A percentile compares a stretch with the other conserved stretches of the same genome.
These are phyloP conservation scores for Cordyceps tenuipes DNA, from an alignment of 2,329 filamentous ascomycete genomes.

Conservation along the genomic window DNA sequence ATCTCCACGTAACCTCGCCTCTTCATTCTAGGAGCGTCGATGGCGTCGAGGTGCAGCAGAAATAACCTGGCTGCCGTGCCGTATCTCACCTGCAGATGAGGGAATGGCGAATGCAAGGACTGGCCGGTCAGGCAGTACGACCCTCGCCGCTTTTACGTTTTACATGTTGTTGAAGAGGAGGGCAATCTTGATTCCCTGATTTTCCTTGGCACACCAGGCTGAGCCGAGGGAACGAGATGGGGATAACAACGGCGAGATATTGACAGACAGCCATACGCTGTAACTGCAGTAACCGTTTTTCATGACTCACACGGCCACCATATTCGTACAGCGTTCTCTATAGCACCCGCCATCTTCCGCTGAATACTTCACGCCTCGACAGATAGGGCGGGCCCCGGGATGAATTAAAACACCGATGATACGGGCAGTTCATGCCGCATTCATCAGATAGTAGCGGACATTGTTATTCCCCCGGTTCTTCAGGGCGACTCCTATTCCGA, in stretches of 20 bases:
- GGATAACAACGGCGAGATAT: too few relatives aligned
- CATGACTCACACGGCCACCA: too few relatives aligned
- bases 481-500: not conserved
- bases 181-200: not conserved
- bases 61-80: too few relatives aligned
- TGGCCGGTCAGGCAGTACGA: not conserved
- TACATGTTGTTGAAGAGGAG: not conserved
- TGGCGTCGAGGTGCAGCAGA: too few relatives aligned
- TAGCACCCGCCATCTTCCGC: too few relatives aligned
- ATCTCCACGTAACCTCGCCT: not conserved
- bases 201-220: not conserved
- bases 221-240: not conserved
- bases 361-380: not conserved
- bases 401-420: not conserved
- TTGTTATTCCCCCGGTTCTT: not conserved
- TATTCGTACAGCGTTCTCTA: too few relatives aligned
- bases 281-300: too few relatives aligned
- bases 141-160: not conserved
- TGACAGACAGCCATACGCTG: too few relatives aligned
- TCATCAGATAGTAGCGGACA: not conserved
- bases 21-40: too few relatives aligned
- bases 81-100: too few relatives aligned
- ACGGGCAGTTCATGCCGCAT: not conserved
- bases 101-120: too few relatives aligned
- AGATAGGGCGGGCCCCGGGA: not conserved